Percentiles rank a stretch among this genome's conserved stretches.
phyloP scores from a whole-genome alignment of 2,329 filamentous ascomycete genomes.

The Fusarium mundagurra region DNA sequence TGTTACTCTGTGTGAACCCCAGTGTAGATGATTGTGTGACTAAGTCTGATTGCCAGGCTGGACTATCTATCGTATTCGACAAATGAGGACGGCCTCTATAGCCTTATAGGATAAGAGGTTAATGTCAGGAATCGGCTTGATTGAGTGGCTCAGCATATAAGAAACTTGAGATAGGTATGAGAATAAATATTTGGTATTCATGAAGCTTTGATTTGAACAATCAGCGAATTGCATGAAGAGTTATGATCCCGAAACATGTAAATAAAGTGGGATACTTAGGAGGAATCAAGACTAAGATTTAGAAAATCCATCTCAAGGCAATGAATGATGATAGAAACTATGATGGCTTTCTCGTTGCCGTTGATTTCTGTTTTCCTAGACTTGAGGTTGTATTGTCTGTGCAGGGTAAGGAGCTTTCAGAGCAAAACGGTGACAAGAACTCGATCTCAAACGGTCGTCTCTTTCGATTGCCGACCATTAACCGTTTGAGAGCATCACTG shows the following conservation, averaged over 20 bases:
- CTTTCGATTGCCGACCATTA: conserved; percentile 33
- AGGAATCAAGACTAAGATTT: background rate
- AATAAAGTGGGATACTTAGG: background rate
- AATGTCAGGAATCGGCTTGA: background rate
- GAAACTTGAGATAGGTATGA: background rate
- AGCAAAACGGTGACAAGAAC: background rate
- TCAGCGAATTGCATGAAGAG: background rate
- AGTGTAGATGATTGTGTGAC: too few species aligned
- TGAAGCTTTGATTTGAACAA: background rate
- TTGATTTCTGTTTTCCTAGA: background rate
- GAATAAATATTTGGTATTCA: too few species aligned
- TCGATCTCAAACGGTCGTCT: background rate
- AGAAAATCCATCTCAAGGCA: background rate
- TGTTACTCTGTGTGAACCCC: background rate
- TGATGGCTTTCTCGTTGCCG: background rate
- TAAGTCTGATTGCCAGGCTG: background rate
- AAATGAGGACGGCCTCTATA: background rate
- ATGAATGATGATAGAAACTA: background rate
- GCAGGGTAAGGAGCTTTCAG: background rate
- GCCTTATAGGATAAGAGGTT: too few species aligned
- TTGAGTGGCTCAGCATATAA: background rate
- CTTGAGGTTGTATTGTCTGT: background rate
- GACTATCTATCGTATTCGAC: background rate
- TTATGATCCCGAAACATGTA: too few species aligned
- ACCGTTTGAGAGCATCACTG: conserved; percentile 9